Evolutionary conservation across 805 yeast species (phyloP).

Genomic region (Cyberlindnera lachancei): DNA sequence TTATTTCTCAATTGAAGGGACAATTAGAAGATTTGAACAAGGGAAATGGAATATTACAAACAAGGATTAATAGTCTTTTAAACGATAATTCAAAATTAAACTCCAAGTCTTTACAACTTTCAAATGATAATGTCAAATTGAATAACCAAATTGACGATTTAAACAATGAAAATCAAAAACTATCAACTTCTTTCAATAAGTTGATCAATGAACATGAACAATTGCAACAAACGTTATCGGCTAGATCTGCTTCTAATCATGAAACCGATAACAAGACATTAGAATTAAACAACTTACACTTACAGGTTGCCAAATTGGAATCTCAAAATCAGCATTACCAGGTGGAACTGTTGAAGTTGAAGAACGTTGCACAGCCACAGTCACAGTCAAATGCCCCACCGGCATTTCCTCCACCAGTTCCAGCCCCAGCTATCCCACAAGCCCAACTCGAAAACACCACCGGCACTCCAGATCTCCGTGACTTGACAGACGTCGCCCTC

Average conservation of each 20-base stretch:
- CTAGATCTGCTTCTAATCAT: conserved; percentile 5
- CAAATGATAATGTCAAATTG: conserved; percentile 7
- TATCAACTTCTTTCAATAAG: background rate
- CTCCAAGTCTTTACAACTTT: conserved; percentile 5
- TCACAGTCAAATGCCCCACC: conserved; percentile 1
- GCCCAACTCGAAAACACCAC: conserved; percentile 2
- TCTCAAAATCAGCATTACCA: background rate
- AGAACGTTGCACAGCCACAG: background rate
- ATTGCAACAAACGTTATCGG: conserved; percentile 7
- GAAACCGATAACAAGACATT: conserved; percentile 6
- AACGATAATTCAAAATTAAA: conserved; percentile 4
- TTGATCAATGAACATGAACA: conserved; percentile 8
- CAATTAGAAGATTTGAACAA: too few relatives aligned
- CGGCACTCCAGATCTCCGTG: conserved; percentile 25
- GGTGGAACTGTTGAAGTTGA: background rate
- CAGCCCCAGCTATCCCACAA: conserved; percentile 1
- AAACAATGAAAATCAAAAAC: conserved; percentile 1
- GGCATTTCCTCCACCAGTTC: background rate
- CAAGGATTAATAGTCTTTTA: too few relatives aligned
- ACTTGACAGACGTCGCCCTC: conserved; percentile 19
- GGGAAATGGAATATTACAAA: too few relatives aligned
- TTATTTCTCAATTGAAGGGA: conserved; percentile 1
- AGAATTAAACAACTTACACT: conserved; percentile 4
- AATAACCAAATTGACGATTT: conserved; percentile 7
- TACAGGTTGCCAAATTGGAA: background rate